Evolutionary conservation across 148 eudicot species (phyloP), one percentile per base, ranked within the genome.

Genomic region (Silene uniflora): DNA sequence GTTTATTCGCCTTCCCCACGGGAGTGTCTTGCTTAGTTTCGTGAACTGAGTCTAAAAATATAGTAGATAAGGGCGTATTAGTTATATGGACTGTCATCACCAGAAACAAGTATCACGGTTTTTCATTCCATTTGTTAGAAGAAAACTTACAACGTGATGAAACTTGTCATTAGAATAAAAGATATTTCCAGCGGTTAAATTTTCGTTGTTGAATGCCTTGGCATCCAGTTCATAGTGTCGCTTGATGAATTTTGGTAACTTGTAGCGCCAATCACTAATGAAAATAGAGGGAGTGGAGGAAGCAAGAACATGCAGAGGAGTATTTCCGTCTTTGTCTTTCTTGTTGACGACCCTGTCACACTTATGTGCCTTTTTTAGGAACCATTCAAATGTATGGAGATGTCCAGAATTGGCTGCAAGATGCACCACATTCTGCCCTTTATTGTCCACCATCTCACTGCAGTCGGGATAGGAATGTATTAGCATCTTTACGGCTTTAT

Each of bases 291-390:
- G 62, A 0, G 58, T 12, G 7, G 39, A 24, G 5, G 29, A n/a
- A n/a, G 63, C 71, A n/a, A 75, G 17, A 27, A 75, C 46, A 52
- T 75, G 77, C 14, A 75, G 27, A 29, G 77, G 63, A 0, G 77
- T 75, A 25, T 75, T 66, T 16, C 77, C 77, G 22, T 75, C 71
- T 3, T 27, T 11, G 71, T 75, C 77, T 60, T 75, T 75, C 16
- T 66, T n/a, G 23, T 75, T 65, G 5, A 65, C 16, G 10, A 75
- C 71, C 77, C 27, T 66, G 10, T 66, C 21, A n/a, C 58, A 23
- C 1, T 47, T 1, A 2, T 22, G 17, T 16, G 3, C 49, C 6
- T 14, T 27, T 7, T 13, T 14, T 35, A 75, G 19, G n/a, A 75
- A 6, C 5, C 6, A 0, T 6, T 25, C 0, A 18, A 75, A 56